Evolutionary conservation across 768 basidiomycete species (phyloP), one percentile per base, ranked within the genome.

Genomic region (Pisolithus microcarpus): DNA sequence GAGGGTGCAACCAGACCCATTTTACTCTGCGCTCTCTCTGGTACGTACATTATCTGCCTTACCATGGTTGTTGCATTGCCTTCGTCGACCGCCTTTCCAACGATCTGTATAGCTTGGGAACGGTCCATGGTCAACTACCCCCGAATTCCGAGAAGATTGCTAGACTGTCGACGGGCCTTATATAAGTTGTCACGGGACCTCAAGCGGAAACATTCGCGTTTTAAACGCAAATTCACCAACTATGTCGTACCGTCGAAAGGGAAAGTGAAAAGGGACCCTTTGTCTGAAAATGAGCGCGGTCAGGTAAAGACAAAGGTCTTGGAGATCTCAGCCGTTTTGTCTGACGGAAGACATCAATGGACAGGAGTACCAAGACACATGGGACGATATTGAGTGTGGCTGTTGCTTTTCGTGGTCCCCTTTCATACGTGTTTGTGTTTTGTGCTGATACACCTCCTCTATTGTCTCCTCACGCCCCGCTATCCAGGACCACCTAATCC

Each of bases 331-430:
- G 11, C 30, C 4, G 13, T 34, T 34, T 34, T 1, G 11, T 11
- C 55, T 60, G 1, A 68, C 67, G 21, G 66, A 70, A 40, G 62
- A 68, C 34, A 54, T 66, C 37, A 64, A 67, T 44, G 65, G 72
- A 50, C 64, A 75, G n/a, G 75, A 73, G 38, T 68, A 72, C 23
- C 11, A 15, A 34, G 70, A 74, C 30, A 72, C 65, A 7, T 75
- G 74, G 7, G 77, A 73, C 46, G 86, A 84, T 2, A 81, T 93
- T 34, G 90, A 93, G 59, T 94, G 92, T 59, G 87, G 85, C 11
- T 94, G 91, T 59, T 96, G 92, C 66, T 95, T 92, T 61, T 69
- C 78, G 4, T 73, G 69, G 10, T 88, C 83, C 54, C 65, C 82
- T 4, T 85, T 87, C 66, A 88, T 90, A 64, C 51, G 87, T 71